These are phyloP conservation scores for Ceratobasidium sp. DNA, from an alignment of 1,284 basidiomycete species.

Conservation along the genomic window DNA sequence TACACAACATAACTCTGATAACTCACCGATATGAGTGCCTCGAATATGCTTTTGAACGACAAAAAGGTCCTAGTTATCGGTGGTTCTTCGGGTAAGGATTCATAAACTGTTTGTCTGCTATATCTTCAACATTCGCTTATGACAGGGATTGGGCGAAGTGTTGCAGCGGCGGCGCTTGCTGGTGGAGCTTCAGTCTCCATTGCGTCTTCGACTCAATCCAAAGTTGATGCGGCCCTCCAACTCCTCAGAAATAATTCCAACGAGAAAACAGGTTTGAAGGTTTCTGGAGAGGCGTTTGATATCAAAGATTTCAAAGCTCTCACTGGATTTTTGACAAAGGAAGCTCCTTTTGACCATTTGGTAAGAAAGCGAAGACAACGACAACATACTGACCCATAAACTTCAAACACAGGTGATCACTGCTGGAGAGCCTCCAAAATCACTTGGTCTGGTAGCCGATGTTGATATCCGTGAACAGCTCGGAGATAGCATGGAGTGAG, in stretches of 20 bases:
- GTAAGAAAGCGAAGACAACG: not conserved
- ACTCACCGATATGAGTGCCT: not conserved
- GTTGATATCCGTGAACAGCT: not conserved
- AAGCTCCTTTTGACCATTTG: constrained; percentile 29
- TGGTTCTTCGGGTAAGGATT: constrained; percentile 1
- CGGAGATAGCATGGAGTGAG: not conserved
- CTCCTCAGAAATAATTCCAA: not conserved
- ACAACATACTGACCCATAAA: not conserved
- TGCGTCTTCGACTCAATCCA: constrained; percentile 18
- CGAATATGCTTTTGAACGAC: not conserved
- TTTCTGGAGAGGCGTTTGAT: constrained; percentile 10
- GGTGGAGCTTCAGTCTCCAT: constrained; percentile 34
- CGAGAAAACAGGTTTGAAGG: not conserved
- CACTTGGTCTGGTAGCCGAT: not conserved
- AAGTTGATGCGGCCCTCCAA: constrained; percentile 34
- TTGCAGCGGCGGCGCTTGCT: constrained; percentile 21
- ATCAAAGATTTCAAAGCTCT: constrained; percentile 15
- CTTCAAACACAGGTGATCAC: not conserved
- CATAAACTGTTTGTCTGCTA: not conserved
- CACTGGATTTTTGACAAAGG: constrained; percentile 15
- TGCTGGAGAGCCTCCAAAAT: not conserved
- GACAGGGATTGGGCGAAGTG: constrained; percentile 27
- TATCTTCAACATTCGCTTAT: not conserved
- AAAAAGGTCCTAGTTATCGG: constrained; percentile 10
- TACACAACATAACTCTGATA: no score